Evolutionary conservation across 2,329 filamentous ascomycete genomes (phyloP).

Genomic region (Apiospora koreana): DNA sequence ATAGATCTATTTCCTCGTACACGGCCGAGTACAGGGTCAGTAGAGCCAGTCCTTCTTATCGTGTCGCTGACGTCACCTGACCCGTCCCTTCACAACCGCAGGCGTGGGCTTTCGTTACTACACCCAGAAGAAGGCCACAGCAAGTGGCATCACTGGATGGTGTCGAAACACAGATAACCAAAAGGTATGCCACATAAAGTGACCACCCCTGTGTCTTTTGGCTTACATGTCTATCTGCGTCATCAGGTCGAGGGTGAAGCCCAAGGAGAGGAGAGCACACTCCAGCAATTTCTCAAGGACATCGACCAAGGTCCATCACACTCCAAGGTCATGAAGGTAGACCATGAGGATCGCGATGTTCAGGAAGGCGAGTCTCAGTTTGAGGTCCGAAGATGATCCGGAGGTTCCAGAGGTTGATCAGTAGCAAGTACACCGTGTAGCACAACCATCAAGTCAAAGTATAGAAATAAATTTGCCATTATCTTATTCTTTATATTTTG

Average conservation of each 20-base stretch:
- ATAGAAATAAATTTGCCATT: too few relatives aligned
- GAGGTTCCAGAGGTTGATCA: neutral
- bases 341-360: constrained; percentile 65
- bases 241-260: constrained; percentile 83
- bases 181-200: constrained; percentile 42
- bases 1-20: constrained; percentile 64
- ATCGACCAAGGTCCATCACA: constrained; percentile 73
- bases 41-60: constrained; percentile 5
- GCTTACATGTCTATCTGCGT: neutral
- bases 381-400: constrained; percentile 45
- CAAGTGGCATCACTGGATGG: constrained; percentile 60
- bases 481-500: neutral
- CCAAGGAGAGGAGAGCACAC: constrained; percentile 67
- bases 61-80: constrained; percentile 29
- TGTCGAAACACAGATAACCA: constrained; percentile 59
- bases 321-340: constrained; percentile 73
- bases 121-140: constrained; percentile 51
- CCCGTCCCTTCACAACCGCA: constrained; percentile 28
- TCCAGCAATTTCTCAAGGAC: constrained; percentile 73
- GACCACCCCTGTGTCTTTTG: too few relatives aligned
- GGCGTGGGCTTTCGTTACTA: constrained; percentile 62
- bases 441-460: neutral
- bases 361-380: constrained; percentile 72
- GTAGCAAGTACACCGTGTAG: neutral
- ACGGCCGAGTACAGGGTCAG: constrained; percentile 71